A percentile compares a stretch with the other conserved stretches of the same genome.
These are phyloP conservation scores for Colletotrichum sp. DNA, from an alignment of 2,329 filamentous ascomycete species.

Conservation along the genomic window DNA sequence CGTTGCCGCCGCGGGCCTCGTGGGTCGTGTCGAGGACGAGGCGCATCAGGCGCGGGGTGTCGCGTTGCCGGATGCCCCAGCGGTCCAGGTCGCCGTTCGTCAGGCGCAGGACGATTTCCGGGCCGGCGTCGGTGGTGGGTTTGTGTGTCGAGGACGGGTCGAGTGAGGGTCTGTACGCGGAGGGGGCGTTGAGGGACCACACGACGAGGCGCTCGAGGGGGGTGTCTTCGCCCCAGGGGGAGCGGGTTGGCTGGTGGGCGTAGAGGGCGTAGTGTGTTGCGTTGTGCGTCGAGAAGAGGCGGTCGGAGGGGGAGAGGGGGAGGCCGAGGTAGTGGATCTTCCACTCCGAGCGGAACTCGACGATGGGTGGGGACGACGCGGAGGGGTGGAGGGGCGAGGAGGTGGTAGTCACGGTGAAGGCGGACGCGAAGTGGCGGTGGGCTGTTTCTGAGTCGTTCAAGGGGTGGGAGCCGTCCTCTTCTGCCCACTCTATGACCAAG, in stretches of 20 bases:
- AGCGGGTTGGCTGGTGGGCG: slow-evolving; percentile 64
- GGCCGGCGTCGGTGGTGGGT: slow-evolving; percentile 21
- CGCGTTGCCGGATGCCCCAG: slow-evolving; percentile 57
- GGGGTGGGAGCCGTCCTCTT: slow-evolving; percentile 54
- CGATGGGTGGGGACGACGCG: neutral
- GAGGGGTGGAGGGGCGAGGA: neutral
- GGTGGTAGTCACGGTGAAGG: slow-evolving; percentile 51
- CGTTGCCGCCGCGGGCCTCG: slow-evolving; percentile 37
- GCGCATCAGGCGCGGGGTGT: slow-evolving; percentile 52
- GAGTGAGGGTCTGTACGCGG: slow-evolving; percentile 53
- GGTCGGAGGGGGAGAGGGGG: slow-evolving; percentile 57
- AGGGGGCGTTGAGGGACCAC: slow-evolving; percentile 62
- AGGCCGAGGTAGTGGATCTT: slow-evolving; percentile 64
- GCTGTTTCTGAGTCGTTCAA: slow-evolving; percentile 55
- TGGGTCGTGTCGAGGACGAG: slow-evolving; percentile 53
- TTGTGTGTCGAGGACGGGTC: slow-evolving; percentile 38
- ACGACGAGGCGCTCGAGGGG: slow-evolving; percentile 63
- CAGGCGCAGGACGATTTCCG: slow-evolving; percentile 48
- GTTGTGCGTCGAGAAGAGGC: slow-evolving; percentile 68
- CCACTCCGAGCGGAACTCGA: slow-evolving; percentile 63
- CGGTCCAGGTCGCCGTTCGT: slow-evolving; percentile 56
- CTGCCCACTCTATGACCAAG: slow-evolving; percentile 71
- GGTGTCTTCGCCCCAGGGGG: slow-evolving; percentile 59
- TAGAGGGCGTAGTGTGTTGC: slow-evolving; percentile 66
- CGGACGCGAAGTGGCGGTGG: slow-evolving; percentile 64